Percentiles rank a stretch among this genome's conserved stretches.
phyloP scores from a whole-genome alignment of 306 rosid genomes.

The Fragaria nilgerrensis region DNA sequence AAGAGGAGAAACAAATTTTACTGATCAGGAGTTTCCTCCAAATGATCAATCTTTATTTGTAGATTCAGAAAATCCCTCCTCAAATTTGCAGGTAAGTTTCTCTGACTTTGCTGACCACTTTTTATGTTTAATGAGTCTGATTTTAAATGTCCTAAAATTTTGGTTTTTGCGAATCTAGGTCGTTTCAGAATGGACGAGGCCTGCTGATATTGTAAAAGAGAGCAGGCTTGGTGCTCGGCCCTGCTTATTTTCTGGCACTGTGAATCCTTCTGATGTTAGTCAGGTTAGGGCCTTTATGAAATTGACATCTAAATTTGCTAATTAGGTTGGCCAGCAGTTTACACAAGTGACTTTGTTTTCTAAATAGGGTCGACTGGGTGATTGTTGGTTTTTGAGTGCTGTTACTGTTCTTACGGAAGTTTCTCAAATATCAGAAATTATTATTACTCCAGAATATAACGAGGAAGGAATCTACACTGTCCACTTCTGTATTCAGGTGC shows the following conservation, averaged over 20 bases:
- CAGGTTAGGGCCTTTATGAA: constrained; percentile 57
- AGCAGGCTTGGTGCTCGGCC: constrained; percentile 56
- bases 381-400: constrained; percentile 99
- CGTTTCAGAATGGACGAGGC: constrained; percentile 94
- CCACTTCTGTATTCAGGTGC: constrained; percentile 98
- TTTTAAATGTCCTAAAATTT: too few relatives aligned
- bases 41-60: constrained; percentile 75
- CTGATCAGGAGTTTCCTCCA: constrained; percentile 99
- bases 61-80: constrained; percentile 84
- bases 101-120: not conserved
- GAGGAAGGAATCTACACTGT: constrained; percentile 96
- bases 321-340: not conserved
- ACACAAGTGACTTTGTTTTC: constrained; percentile 20
- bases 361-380: constrained; percentile 88
- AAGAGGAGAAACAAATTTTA: constrained; percentile 73
- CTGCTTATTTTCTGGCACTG: constrained; percentile 74
- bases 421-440: constrained; percentile 88
- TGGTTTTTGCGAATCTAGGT: constrained; percentile 45
- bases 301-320: not conserved
- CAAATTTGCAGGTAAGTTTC: constrained; percentile 66
- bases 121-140: not conserved
- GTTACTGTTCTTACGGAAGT: constrained; percentile 97
- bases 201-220: constrained; percentile 72
- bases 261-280: constrained; percentile 99
- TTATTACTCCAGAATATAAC: constrained; percentile 90